A percentile compares a stretch with the other conserved stretches of the same genome.
Conservation (phyloP, 169 alveolate species). For the Besnoitia besnoiti region DNA sequence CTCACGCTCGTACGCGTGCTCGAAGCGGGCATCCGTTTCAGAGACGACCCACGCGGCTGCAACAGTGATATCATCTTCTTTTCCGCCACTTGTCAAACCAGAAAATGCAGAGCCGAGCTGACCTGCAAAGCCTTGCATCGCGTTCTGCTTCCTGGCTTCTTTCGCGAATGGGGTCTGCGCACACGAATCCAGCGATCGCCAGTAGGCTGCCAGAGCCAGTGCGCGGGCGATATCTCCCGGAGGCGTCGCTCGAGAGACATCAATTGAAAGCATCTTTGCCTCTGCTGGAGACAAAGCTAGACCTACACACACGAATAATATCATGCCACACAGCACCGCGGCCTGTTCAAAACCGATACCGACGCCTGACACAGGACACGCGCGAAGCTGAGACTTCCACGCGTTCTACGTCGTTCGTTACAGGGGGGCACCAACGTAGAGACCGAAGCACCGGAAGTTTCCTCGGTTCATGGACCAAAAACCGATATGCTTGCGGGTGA, state of each 20-base stretch:
- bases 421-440: no score
- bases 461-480: no score
- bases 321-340: no score
- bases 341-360: no score
- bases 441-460: no score
- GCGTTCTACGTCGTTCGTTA: no score
- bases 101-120: neutral
- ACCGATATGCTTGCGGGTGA: no score
- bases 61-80: slow-evolving; percentile 75
- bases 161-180: slow-evolving; percentile 67
- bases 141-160: slow-evolving; percentile 35
- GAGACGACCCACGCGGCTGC: slow-evolving; percentile 74
- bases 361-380: no score
- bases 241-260: slow-evolving; percentile 56
- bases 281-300: slow-evolving; percentile 75
- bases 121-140: neutral
- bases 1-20: neutral
- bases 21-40: neutral
- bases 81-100: slow-evolving; percentile 68
- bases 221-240: slow-evolving; percentile 73
- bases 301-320: no score
- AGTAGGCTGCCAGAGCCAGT: slow-evolving; percentile 73
- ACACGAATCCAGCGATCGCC: slow-evolving; percentile 68
- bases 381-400: no score
- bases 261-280: slow-evolving; percentile 62